Percentiles rank a stretch among this genome's conserved stretches.
phyloP scores from a whole-genome alignment of 2,329 filamentous ascomycete species.

The Aspergillus fumigatiaffinis region DNA sequence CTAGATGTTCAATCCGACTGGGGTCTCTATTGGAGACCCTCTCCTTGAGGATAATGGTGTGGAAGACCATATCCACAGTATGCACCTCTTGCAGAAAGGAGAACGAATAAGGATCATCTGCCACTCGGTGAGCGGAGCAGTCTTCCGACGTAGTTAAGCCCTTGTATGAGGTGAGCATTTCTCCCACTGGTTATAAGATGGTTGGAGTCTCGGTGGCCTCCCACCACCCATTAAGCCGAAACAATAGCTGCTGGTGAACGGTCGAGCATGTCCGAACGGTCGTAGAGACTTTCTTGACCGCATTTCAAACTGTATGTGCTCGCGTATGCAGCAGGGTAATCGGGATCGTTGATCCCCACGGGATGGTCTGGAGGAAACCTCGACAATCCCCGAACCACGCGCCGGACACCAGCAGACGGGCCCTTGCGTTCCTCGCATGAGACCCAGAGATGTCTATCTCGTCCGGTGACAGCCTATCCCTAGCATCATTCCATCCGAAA shows the following conservation, averaged over 20 bases:
- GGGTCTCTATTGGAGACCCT: not conserved
- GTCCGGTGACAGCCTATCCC: not conserved
- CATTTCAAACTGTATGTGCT: not conserved
- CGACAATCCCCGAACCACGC: not conserved
- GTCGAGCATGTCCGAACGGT: not conserved
- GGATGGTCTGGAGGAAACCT: not conserved
- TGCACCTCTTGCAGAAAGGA: not conserved
- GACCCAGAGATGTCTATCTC: not conserved
- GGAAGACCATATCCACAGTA: not conserved
- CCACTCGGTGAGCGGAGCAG: not conserved
- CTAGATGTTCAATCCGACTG: not conserved
- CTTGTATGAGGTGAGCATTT: not conserved
- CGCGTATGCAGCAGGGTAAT: not conserved
- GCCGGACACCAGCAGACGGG: no score
- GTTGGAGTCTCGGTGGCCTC: no score
- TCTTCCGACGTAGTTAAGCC: not conserved
- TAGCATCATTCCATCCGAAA: not conserved
- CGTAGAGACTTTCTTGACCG: not conserved
- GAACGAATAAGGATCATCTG: not conserved
- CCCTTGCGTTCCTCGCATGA: not conserved
- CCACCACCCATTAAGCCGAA: not conserved
- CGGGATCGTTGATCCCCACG: not conserved
- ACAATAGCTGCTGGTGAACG: not conserved
- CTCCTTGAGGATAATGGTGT: not conserved
- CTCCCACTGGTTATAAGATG: not conserved